These are phyloP conservation scores for Lasiodiplodia gonubiensis DNA, from an alignment of 2,329 filamentous ascomycete species.

Conservation along the genomic window DNA sequence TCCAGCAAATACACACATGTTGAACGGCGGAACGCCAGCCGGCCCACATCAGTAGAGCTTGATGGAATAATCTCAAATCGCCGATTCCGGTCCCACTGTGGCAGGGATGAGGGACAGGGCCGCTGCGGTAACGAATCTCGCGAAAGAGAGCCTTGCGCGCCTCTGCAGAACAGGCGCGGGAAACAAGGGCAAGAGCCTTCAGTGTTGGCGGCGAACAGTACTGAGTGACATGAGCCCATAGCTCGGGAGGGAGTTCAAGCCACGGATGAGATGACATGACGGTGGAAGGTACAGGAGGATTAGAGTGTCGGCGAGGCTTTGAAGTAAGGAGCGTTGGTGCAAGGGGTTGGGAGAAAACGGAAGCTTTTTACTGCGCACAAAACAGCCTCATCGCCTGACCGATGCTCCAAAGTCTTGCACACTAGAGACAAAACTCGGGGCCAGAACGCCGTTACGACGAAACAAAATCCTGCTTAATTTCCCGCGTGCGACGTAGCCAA, in stretches of 20 bases:
- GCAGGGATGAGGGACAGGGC: background rate
- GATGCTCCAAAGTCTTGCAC: no score
- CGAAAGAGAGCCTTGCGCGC: constrained; percentile 2
- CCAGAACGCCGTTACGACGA: no score
- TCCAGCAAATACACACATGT: background rate
- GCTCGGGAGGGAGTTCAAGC: background rate
- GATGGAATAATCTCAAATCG: background rate
- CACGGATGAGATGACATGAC: no score
- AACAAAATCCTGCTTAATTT: no score
- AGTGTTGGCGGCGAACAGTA: background rate
- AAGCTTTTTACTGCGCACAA: no score
- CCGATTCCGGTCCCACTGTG: background rate
- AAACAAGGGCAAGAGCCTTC: constrained; percentile 8
- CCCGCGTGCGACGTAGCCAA: no score
- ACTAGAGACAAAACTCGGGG: no score
- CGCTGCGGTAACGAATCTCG: background rate
- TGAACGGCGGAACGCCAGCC: constrained; percentile 1
- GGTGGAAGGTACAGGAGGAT: no score
- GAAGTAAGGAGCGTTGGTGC: no score
- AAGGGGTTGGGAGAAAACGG: no score
- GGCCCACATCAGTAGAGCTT: background rate
- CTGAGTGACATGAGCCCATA: constrained; percentile 9
- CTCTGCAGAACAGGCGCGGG: background rate
- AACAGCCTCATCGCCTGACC: no score
- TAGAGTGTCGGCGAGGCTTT: no score